Percentiles rank a stretch among this genome's conserved stretches.
phyloP scores from a whole-genome alignment of 2,329 filamentous ascomycete genomes.

The Dothideomycetes sp. region DNA sequence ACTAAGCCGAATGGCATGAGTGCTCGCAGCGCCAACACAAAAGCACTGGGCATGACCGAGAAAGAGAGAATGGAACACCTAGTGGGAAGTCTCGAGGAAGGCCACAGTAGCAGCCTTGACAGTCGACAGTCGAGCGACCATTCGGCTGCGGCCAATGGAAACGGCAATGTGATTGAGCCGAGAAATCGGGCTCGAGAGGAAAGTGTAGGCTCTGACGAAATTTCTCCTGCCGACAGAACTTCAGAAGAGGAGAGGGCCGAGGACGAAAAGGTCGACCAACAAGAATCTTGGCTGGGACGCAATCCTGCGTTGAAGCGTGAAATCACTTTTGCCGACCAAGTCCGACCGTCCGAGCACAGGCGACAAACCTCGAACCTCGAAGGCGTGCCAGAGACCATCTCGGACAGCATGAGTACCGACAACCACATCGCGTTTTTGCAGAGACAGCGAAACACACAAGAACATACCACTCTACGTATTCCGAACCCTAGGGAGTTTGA shows the following conservation, averaged over 20 bases:
- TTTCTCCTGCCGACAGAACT: slow-evolving; percentile 21
- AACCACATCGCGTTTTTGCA: slow-evolving; percentile 85
- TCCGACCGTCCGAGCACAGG: slow-evolving; percentile 41
- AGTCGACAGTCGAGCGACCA: slow-evolving; percentile 17
- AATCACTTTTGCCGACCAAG: slow-evolving; percentile 61
- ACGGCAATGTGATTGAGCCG: too few species aligned
- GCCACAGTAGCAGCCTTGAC: slow-evolving; percentile 3
- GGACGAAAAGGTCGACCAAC: slow-evolving; percentile 6
- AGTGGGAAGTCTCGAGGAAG: slow-evolving; percentile 3
- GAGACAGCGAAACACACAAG: slow-evolving; percentile 63
- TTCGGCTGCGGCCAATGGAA: slow-evolving; percentile 1
- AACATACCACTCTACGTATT: slow-evolving; percentile 71
- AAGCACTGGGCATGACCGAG: slow-evolving; percentile 31
- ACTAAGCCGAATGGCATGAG: slow-evolving; percentile 48
- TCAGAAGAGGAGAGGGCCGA: slow-evolving; percentile 11
- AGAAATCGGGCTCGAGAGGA: neutral
- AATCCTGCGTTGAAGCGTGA: slow-evolving; percentile 30
- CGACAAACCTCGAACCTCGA: slow-evolving; percentile 30
- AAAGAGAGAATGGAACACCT: slow-evolving; percentile 35
- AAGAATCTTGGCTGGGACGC: slow-evolving; percentile 20
- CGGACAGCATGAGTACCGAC: slow-evolving; percentile 50
- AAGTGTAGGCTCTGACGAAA: slow-evolving; percentile 24
- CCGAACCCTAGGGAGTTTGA: slow-evolving; percentile 88
- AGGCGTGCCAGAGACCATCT: slow-evolving; percentile 41
- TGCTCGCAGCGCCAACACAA: slow-evolving; percentile 39